Evolutionary conservation across 805 yeast species (phyloP), one percentile per base, ranked within the genome.

Genomic region (Yamadazyma phyllophila): DNA sequence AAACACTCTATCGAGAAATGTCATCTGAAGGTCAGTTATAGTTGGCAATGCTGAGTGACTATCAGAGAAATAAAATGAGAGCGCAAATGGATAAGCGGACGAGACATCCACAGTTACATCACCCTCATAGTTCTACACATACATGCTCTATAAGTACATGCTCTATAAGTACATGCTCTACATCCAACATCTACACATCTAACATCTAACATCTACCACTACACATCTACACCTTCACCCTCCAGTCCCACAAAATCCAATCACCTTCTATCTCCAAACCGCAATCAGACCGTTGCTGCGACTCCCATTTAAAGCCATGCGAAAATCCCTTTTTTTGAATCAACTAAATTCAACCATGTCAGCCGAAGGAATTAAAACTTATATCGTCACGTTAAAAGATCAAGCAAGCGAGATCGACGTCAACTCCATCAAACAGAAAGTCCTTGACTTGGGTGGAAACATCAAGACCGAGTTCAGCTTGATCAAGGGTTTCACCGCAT

Each of bases 401-500:
- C 46, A 65, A 24, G 71, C 68, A 46, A 56, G 73, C 39, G 74
- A 69, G 35, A 64, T 66, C 26, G 75, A 74, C 42, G 56, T 68
- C 33, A 50, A 61, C 20, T 36, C 62, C 33, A 59, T 82, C 65
- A 81, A 83, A 58, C 66, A 71, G 43, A 68, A 73, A 46, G 62
- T 82, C 48, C 39, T 59, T 26, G 71, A 76, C 30, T 56, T 80
- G 43, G 88, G 88, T 34, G 89, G 88, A 43, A 71, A 69, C 43
- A 74, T 84, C 59, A 75, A 77, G 41, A 80, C 76, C 50, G 87
- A 83, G 52, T 83, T 74, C 61, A 65, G 73, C 43, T 68, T 84
- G 60, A 82, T 84, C 67, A 84, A 83, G 66, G 90, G 88, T 0
- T 82, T 79, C 56, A 69, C 78, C 58, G 77, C 78, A 47, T 78